phyloP scores from a whole-genome alignment of 352 stramenopile genomes.

The Thalassiosira pacifica region DNA sequence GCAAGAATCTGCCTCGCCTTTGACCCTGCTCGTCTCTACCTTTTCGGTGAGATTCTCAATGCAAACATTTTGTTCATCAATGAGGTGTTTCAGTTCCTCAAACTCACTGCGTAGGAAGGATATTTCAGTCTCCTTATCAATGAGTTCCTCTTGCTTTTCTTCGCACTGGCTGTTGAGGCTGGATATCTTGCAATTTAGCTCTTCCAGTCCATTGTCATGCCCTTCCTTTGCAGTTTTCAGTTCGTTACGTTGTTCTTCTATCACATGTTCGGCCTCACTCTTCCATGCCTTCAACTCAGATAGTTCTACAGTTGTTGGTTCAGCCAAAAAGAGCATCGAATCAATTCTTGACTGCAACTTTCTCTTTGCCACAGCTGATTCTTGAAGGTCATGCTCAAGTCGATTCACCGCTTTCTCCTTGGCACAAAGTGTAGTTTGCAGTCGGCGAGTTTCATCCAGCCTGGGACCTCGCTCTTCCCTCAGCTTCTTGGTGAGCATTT shows the following conservation, averaged over 20 bases:
- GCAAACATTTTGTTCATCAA: neutral
- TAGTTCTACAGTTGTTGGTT: conserved; percentile 30
- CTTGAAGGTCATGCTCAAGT: conserved; percentile 31
- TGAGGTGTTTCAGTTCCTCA: conserved; percentile 8
- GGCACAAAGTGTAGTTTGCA: neutral
- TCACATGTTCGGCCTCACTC: conserved; percentile 6
- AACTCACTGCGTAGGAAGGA: conserved; percentile 14
- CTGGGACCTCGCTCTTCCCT: neutral
- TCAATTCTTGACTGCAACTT: conserved; percentile 28
- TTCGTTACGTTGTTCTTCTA: conserved; percentile 11
- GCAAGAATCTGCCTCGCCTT: neutral
- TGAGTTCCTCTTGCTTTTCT: conserved; percentile 36
- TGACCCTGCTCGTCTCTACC: neutral
- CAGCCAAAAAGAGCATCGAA: conserved; percentile 16
- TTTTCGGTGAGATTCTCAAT: neutral
- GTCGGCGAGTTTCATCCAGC: neutral
- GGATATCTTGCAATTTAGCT: conserved; percentile 32
- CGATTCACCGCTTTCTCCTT: conserved; percentile 26
- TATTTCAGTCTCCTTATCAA: conserved; percentile 42
- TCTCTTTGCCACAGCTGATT: neutral
- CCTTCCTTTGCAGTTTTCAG: conserved; percentile 17
- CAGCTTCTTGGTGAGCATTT: neutral
- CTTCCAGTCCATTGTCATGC: conserved; percentile 12
- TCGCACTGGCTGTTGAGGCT: conserved; percentile 24
- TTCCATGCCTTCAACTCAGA: conserved; percentile 35